Conservation (phyloP, 2,329 filamentous ascomycete genomes). For the Talaromyces atroroseus region DNA sequence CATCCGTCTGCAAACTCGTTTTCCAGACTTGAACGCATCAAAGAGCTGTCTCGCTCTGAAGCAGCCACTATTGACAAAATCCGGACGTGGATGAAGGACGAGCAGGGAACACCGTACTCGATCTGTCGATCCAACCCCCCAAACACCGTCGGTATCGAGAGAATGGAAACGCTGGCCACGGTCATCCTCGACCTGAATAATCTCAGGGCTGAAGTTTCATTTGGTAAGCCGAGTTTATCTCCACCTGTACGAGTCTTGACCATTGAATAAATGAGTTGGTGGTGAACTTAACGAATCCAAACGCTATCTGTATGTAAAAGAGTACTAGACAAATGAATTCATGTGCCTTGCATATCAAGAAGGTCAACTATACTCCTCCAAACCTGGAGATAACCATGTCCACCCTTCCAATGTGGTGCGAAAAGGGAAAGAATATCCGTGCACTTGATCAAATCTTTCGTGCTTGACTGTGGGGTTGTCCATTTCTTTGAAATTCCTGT, state of each 20-base stretch:
- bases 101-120: background rate
- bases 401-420: conserved; percentile 1
- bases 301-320: too few species aligned
- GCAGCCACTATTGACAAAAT: too few species aligned
- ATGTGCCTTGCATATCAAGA: background rate
- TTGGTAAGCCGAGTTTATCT: background rate
- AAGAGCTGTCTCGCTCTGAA: too few species aligned
- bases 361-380: background rate
- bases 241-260: too few species aligned
- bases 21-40: too few species aligned
- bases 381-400: background rate
- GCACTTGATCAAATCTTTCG: background rate
- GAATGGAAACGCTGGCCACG: background rate
- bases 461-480: background rate
- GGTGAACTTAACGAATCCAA: too few species aligned
- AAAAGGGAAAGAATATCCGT: background rate
- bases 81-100: background rate
- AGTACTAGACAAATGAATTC: too few species aligned
- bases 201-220: background rate
- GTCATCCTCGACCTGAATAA: background rate
- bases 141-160: background rate
- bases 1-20: too few species aligned
- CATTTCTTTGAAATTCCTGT: background rate
- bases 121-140: background rate
- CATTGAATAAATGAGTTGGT: too few species aligned